These are phyloP conservation scores for Fraxinus sp. DNA, from an alignment of 305 asterid species.

Conservation along the genomic window DNA sequence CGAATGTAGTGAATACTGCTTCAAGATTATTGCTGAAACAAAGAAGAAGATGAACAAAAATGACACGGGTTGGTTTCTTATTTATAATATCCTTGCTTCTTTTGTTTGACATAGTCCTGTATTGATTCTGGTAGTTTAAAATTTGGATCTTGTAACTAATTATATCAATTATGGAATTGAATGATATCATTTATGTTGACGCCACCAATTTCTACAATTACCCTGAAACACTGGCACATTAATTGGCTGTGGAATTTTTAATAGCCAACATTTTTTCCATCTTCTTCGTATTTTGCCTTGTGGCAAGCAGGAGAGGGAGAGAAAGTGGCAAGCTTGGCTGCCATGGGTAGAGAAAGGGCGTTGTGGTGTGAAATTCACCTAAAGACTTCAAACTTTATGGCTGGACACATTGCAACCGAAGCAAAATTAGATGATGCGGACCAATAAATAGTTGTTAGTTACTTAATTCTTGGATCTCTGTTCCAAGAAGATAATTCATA, in stretches of 20 bases:
- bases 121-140: background rate
- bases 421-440: background rate
- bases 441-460: background rate
- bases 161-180: background rate
- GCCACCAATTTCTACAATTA: background rate
- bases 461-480: background rate
- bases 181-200: background rate
- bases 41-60: constrained; percentile 34
- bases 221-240: background rate
- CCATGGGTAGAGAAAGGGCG: background rate
- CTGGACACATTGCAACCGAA: background rate
- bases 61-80: constrained; percentile 39
- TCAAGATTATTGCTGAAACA: constrained; percentile 51
- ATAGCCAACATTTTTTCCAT: background rate
- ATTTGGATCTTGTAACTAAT: background rate
- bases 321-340: background rate
- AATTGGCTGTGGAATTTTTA: background rate
- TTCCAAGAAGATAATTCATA: background rate
- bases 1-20: constrained; percentile 62
- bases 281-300: background rate
- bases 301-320: background rate
- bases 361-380: background rate
- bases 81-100: background rate
- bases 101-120: background rate
- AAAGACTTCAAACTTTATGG: background rate